These are phyloP conservation scores for Geranium brycei DNA, from an alignment of 345 rosid species.

Conservation along the genomic window DNA sequence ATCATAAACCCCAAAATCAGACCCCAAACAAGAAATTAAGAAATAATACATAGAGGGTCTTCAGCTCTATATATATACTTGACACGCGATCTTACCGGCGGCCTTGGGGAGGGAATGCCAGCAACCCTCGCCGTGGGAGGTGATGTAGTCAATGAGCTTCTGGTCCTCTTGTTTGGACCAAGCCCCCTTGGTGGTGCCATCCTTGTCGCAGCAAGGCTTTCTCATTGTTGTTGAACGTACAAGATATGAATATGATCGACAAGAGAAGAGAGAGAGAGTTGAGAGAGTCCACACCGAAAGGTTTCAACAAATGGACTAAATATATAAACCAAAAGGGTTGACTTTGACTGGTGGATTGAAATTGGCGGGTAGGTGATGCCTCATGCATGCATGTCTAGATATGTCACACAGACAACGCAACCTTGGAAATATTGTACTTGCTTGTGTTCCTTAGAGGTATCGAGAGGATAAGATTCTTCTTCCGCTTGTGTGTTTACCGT, in stretches of 20 bases:
- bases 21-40: constrained; percentile 1
- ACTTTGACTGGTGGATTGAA: constrained; percentile 36
- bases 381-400: too few species aligned
- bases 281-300: background rate
- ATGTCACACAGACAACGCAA: too few species aligned
- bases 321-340: constrained; percentile 14
- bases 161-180: constrained; percentile 39
- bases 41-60: background rate
- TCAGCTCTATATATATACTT: background rate
- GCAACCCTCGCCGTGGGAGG: constrained; percentile 32
- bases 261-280: background rate
- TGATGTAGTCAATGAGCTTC: constrained; percentile 28
- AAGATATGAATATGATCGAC: background rate
- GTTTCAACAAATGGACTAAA: background rate
- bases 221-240: constrained; percentile 17
- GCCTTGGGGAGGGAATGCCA: constrained; percentile 35
- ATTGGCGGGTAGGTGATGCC: constrained; percentile 3
- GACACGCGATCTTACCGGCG: constrained; percentile 20
- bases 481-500: too few species aligned
- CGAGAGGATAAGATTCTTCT: too few species aligned
- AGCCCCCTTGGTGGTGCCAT: constrained; percentile 29
- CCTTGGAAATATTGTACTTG: too few species aligned
- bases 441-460: too few species aligned
- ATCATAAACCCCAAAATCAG: too few species aligned
- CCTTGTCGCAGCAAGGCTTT: constrained; percentile 29